Evolutionary conservation across 768 basidiomycete genomes (phyloP), one percentile per base, ranked within the genome.

Genomic region (Neoboletus subvelutipes): DNA sequence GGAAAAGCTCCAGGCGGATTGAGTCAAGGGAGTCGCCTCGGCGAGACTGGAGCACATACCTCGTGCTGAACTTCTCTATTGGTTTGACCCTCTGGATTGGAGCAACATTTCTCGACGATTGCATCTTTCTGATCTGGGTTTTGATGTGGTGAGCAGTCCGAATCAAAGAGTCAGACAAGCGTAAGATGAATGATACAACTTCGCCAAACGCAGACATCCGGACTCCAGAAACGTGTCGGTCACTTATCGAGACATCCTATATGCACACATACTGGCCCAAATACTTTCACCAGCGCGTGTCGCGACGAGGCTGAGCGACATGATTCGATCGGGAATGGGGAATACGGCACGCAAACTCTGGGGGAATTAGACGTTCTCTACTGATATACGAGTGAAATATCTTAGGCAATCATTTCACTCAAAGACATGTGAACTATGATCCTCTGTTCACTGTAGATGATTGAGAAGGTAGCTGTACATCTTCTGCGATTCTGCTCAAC

Each of bases 331-430:
- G 0, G 89, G 84, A 34, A 91, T 85, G 22, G n/a, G n/a, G n/a
- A n/a, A n/a, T n/a, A n/a, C 80, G 79, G 43, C 68, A 77, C 0
- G 90, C 83, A 2, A 93, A 76, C 64, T 93, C 92, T 92, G 55
- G 40, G 43, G 15, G 29, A 5, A 28, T 62, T 26, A 42, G 46
- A 36, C n/a, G 7, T 18, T n/a, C 8, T 10, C 2, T 8, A 20
- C 1, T 11, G 18, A 52, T n/a, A 43, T 12, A 45, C 1, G 1
- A 39, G 22, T 28, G 39, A 60, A 15, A 15, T 67, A 87, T 88
- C 86, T 73, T 90, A 87, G 0, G 88, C 83, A 49, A 91, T 90
- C 91, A 92, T 93, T 5, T 91, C 91, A 2, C 92, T 92, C 5
- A 94, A 69, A 39, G 88, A 91, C 71, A 64, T 92, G 85, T 7